phyloP scores from a whole-genome alignment of 73 alveolate genomes.

The Tetrahymena borealis region DNA sequence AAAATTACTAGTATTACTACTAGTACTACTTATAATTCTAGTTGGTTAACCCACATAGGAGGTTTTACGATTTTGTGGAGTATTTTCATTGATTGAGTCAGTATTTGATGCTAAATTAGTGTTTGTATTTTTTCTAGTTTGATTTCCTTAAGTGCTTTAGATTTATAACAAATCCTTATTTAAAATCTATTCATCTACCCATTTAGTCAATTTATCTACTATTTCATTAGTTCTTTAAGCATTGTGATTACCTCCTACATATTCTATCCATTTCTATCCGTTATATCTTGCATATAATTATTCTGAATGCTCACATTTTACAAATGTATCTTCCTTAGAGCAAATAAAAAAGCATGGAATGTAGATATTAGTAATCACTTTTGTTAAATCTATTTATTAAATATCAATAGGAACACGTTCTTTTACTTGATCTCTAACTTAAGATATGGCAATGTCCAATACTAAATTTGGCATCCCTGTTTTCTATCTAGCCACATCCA shows the following conservation, averaged over 20 bases:
- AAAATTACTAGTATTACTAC: neutral
- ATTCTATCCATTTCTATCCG: neutral
- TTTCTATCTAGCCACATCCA: conserved; percentile 58
- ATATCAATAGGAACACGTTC: neutral
- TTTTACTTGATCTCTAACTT: neutral
- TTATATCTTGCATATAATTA: neutral
- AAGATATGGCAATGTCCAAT: neutral
- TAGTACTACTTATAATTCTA: neutral
- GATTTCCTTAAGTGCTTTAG: neutral
- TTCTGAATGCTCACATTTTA: neutral
- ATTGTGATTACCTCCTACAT: neutral
- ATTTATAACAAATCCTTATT: neutral
- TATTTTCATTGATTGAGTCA: neutral
- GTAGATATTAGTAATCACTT: neutral
- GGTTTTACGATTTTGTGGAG: neutral
- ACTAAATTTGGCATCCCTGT: neutral
- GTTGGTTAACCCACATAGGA: neutral
- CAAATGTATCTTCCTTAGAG: neutral
- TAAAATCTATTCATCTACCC: neutral
- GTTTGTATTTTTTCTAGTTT: too few species aligned
- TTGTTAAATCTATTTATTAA: neutral
- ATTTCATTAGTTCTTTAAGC: neutral
- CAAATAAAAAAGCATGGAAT: neutral
- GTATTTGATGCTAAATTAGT: neutral
- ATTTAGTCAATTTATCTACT: neutral